Percentiles rank a stretch among this genome's conserved stretches.
Conservation (phyloP, 1,284 basidiomycete genomes). For the Grifola frondosa region DNA sequence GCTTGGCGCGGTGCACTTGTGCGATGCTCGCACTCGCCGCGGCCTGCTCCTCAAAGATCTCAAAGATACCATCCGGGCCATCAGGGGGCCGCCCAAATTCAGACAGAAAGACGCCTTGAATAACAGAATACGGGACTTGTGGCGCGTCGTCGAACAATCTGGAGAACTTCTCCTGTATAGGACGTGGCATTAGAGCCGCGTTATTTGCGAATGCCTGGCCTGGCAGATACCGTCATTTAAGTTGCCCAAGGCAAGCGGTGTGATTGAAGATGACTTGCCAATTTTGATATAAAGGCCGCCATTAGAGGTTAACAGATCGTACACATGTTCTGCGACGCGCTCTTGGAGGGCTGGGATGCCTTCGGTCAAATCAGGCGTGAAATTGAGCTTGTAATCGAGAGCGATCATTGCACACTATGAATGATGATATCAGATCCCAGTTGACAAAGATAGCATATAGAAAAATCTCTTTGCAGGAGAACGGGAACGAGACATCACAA, state of each 20-base stretch:
- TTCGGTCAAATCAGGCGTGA: conserved; percentile 62
- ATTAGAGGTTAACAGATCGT: conserved; percentile 74
- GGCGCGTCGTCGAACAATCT: conserved; percentile 86
- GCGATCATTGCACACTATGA: conserved; percentile 64
- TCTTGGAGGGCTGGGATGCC: conserved; percentile 78
- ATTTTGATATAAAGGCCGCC: conserved; percentile 91
- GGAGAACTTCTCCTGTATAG: conserved; percentile 80
- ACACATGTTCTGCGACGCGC: conserved; percentile 77
- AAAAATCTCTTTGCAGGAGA: not conserved
- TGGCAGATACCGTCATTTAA: too few relatives aligned
- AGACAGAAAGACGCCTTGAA: conserved; percentile 68
- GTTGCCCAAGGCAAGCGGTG: not conserved
- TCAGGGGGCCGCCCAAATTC: conserved; percentile 69
- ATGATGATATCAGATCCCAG: not conserved
- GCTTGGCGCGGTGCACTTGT: conserved; percentile 80
- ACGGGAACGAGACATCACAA: not conserved
- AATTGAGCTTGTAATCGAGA: conserved; percentile 84
- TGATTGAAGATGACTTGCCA: conserved; percentile 39
- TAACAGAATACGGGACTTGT: conserved; percentile 70
- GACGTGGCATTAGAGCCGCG: conserved; percentile 76
- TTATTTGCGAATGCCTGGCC: conserved; percentile 83
- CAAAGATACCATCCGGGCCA: conserved; percentile 74
- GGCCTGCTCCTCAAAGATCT: conserved; percentile 70
- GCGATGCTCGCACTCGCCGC: conserved; percentile 87
- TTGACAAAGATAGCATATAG: not conserved